Percentiles rank a stretch among this genome's conserved stretches.
Conservation (phyloP, 225 moss, liverwort and hornwort species). For the Marchantia polymorpha region DNA sequence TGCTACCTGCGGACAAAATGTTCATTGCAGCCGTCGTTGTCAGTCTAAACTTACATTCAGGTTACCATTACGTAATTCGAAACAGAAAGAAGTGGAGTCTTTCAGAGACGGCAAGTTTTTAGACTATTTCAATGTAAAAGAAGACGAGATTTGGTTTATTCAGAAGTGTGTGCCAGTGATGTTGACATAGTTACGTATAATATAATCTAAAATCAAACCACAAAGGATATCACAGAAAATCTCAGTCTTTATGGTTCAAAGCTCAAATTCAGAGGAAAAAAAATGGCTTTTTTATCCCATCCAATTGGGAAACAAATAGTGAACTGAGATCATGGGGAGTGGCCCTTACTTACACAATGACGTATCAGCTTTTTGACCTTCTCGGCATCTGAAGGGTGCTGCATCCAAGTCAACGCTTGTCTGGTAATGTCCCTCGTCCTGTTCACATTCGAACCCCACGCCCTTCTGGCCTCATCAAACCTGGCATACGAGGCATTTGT, state of each 20-base stretch:
- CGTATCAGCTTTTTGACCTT: constrained; percentile 46
- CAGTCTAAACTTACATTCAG: background rate
- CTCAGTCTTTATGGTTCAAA: too few relatives aligned
- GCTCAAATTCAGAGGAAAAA: background rate
- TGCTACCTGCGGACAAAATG: constrained; percentile 31
- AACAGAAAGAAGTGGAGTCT: too few relatives aligned
- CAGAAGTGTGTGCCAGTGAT: too few relatives aligned
- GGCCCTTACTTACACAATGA: constrained; percentile 42
- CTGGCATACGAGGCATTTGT: constrained; percentile 69
- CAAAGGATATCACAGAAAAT: too few relatives aligned
- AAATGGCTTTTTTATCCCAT: too few relatives aligned
- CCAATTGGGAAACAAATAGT: background rate
- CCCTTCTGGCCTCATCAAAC: constrained; percentile 70
- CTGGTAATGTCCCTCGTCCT: constrained; percentile 56
- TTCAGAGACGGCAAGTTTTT: too few relatives aligned
- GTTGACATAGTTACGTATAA: too few relatives aligned
- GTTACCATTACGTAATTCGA: background rate
- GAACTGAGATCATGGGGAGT: background rate
- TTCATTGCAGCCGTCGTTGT: background rate
- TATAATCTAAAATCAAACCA: too few relatives aligned
- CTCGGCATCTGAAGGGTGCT: constrained; percentile 42
- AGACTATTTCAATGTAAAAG: too few relatives aligned
- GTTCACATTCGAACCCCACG: constrained; percentile 56
- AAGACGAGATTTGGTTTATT: too few relatives aligned
- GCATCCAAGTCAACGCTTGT: constrained; percentile 64